These are phyloP conservation scores for Pythium insidiosum DNA, from an alignment of 352 stramenopile genomes.

Conservation along the genomic window DNA sequence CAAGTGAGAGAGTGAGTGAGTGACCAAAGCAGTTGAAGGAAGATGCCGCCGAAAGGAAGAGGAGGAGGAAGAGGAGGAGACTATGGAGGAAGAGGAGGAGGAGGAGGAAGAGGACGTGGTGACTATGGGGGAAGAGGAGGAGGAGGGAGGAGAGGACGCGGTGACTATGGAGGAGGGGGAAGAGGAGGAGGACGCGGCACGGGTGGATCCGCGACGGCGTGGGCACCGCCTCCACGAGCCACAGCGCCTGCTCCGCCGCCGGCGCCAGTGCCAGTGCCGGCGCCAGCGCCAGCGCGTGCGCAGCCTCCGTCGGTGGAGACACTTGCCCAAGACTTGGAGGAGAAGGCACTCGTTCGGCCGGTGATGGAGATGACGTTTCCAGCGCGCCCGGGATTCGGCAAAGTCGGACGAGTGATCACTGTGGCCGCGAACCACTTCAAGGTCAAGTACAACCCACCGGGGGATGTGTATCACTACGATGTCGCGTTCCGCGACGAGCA, in stretches of 20 bases:
- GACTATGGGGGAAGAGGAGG: conserved; percentile 2
- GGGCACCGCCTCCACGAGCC: not conserved
- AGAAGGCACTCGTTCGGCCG: conserved; percentile 31
- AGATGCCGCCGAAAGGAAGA: conserved; percentile 10
- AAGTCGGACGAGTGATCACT: conserved; percentile 24
- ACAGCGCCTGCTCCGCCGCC: too few relatives aligned
- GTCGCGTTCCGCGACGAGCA: conserved; percentile 46
- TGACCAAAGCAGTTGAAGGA: too few relatives aligned
- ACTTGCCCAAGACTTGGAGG: conserved; percentile 23
- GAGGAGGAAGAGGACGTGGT: conserved; percentile 4
- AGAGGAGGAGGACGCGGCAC: not conserved
- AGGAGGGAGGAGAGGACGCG: not conserved
- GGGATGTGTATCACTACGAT: conserved; percentile 72
- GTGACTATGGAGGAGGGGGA: conserved; percentile 2
- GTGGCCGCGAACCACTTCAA: conserved; percentile 61
- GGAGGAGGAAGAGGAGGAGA: conserved; percentile 4
- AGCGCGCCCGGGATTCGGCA: conserved; percentile 47
- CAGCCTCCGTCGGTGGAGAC: conserved; percentile 2
- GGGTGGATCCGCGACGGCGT: not conserved
- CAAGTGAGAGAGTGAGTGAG: too few relatives aligned
- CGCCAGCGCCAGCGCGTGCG: not conserved
- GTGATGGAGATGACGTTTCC: conserved; percentile 36
- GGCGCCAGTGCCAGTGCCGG: not conserved
- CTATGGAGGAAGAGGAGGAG: conserved; percentile 4
- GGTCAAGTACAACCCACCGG: conserved; percentile 34